These are phyloP conservation scores for Cucurbitaria berberidis DNA, from an alignment of 2,329 filamentous ascomycete species.

Conservation along the genomic window DNA sequence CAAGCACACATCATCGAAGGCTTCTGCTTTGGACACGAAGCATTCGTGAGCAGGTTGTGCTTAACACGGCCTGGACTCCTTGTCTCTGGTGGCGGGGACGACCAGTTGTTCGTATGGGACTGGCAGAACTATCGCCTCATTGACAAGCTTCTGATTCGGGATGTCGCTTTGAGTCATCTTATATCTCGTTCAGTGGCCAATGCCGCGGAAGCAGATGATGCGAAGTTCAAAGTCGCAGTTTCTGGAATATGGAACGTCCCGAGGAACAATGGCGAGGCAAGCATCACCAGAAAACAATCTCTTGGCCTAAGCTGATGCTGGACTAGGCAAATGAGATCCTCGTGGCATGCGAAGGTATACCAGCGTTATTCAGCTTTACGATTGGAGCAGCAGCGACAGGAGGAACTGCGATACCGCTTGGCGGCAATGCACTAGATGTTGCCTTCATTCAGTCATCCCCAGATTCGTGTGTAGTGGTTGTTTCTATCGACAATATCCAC, in stretches of 20 bases:
- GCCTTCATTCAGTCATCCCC: conserved; percentile 31
- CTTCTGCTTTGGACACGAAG: conserved; percentile 86
- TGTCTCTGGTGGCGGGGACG: conserved; percentile 86
- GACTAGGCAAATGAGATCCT: conserved; percentile 39
- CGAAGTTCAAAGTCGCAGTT: conserved; percentile 52
- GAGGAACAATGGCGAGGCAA: conserved; percentile 34
- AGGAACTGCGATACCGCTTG: conserved; percentile 55
- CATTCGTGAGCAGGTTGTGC: conserved; percentile 81
- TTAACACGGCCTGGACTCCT: conserved; percentile 69
- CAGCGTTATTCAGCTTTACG: conserved; percentile 69
- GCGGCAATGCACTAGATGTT: conserved; percentile 71
- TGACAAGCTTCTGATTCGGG: conserved; percentile 56
- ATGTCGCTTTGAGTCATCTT: conserved; percentile 28
- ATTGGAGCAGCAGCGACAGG: conserved; percentile 55
- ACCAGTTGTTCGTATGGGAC: conserved; percentile 79
- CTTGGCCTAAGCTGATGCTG: conserved; percentile 7
- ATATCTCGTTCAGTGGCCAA: conserved; percentile 23
- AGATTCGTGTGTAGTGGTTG: conserved; percentile 36
- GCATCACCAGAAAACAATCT: conserved; percentile 45
- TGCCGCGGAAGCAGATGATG: conserved; percentile 11
- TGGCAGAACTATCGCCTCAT: conserved; percentile 69
- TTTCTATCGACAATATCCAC: conserved; percentile 63
- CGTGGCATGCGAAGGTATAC: conserved; percentile 54
- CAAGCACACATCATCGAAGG: conserved; percentile 88
- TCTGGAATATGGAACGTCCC: conserved; percentile 58